Base-by-base conservation (phyloP, 2,329 filamentous ascomycete genomes). In the Fusarium dlaminii region DNA sequence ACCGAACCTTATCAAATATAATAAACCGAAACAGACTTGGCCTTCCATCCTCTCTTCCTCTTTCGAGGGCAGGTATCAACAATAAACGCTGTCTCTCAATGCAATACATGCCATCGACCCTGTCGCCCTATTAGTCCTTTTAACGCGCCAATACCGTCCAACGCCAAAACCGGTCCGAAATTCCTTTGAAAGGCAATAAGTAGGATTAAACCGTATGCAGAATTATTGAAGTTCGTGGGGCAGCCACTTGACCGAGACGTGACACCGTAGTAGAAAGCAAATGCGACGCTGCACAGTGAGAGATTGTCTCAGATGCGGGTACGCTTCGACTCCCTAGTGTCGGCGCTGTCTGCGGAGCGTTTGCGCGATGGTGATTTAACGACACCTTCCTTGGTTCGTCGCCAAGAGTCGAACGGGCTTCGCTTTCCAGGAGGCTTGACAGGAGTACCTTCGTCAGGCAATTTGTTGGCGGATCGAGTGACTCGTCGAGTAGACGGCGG, bases 401-500 rank as follows among this genome's bases (percentile, higher is more conserved):
- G 88, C 92, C 92, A 94, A 43, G 86, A 86, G 75, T 93, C 90
- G 76, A 94, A 94, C 6, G 90, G 90, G 75, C 88, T 91, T 65
- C 83, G 84, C 73, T 83, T 78, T 49, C 77, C 77, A 66, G 79
- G 80, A 67, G 75, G 67, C 74, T 84, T 87, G 71, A 84, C 76
- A 2, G 87, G 84, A 14, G 85, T 85, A 17, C 79, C 72, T 18
- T 83, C 83, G 8, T 83, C 82, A 36, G 79, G 75, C 62, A 87
- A 84, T 83, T 88, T 89, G 78, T 87, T 86, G 51, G 84, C 79
- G 18, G 87, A 86, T 54, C 91, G 88, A 20, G 90, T 92, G 20
- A 87, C 84, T 74, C 91, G 88, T 61, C 84, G 85, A 8, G 90
- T 92, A 40, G 88, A 87, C 12, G 92, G 91, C 24, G 92, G 91